Evolutionary conservation across 352 stramenopile species (phyloP).

Genomic region (Globisporangium echinulatum): DNA sequence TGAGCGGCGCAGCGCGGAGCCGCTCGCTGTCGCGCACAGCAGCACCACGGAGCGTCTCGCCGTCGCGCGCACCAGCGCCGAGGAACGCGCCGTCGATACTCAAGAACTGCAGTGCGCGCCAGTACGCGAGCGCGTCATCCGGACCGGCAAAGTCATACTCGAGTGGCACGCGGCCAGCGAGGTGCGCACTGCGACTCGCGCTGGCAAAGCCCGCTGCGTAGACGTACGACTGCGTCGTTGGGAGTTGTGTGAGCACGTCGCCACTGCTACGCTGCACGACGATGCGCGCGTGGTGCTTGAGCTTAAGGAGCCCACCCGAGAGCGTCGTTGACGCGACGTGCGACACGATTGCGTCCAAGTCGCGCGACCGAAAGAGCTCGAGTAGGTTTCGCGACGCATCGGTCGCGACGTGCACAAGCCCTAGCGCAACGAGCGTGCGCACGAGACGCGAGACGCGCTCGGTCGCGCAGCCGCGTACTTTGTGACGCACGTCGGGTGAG

Average conservation of each 20-base stretch:
- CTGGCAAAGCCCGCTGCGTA: conserved; percentile 55
- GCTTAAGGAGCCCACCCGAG: conserved; percentile 54
- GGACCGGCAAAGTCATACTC: conserved; percentile 34
- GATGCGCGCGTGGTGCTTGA: conserved; percentile 45
- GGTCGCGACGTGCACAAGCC: conserved; percentile 45
- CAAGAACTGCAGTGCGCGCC: conserved; percentile 66
- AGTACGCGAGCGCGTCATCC: conserved; percentile 56
- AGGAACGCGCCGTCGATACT: conserved; percentile 57
- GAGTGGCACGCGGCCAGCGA: conserved; percentile 48
- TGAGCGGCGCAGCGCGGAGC: conserved; percentile 45
- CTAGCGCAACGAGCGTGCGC: conserved; percentile 63
- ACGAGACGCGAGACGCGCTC: conserved; percentile 68
- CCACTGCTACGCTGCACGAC: conserved; percentile 36
- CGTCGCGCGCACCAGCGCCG: conserved; percentile 26
- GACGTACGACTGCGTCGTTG: conserved; percentile 49
- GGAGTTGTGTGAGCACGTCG: conserved; percentile 38
- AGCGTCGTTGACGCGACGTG: conserved; percentile 69
- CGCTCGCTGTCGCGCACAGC: conserved; percentile 32
- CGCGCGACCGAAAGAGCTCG: conserved; percentile 47
- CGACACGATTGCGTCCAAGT: conserved; percentile 73
- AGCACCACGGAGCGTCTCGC: conserved; percentile 39
- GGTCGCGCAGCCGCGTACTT: conserved; percentile 61
- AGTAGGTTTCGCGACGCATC: conserved; percentile 53
- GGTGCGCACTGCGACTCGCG: conserved; percentile 44
- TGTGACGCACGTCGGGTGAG: conserved; percentile 27